Percentiles rank a stretch among this genome's conserved stretches.
Conservation (phyloP, 1,139 yeast genomes). For the Zygosaccharomyces pseudobailii region DNA sequence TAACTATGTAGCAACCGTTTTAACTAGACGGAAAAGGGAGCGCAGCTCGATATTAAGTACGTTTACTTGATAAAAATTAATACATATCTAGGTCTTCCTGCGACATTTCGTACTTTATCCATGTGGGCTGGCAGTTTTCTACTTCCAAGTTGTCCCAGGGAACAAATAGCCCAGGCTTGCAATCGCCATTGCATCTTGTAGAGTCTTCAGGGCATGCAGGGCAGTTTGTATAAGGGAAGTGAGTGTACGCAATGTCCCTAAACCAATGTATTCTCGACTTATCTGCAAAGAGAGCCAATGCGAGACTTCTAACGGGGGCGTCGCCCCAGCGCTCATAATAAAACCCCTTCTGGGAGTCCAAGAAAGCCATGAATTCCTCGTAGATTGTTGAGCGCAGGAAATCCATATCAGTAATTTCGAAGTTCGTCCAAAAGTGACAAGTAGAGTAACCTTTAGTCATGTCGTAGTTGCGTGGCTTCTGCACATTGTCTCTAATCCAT, state of each 20-base stretch:
- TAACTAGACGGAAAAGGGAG: neutral
- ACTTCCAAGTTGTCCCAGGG: slow-evolving; percentile 43
- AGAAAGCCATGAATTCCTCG: slow-evolving; percentile 56
- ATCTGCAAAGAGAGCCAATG: slow-evolving; percentile 68
- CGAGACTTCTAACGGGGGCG: slow-evolving; percentile 90
- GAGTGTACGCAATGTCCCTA: slow-evolving; percentile 77
- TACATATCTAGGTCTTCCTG: slow-evolving; percentile 34
- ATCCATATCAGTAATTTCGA: slow-evolving; percentile 73
- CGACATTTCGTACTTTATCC: slow-evolving; percentile 61
- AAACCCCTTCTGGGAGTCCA: slow-evolving; percentile 70
- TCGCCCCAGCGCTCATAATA: slow-evolving; percentile 95
- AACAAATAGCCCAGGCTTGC: slow-evolving; percentile 46
- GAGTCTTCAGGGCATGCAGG: slow-evolving; percentile 40
- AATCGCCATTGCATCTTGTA: slow-evolving; percentile 37
- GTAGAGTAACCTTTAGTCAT: slow-evolving; percentile 56
- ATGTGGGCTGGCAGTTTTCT: slow-evolving; percentile 70
- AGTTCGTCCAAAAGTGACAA: slow-evolving; percentile 93
- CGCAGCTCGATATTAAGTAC: neutral
- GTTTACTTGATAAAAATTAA: slow-evolving; percentile 5
- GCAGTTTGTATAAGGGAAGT: slow-evolving; percentile 69
- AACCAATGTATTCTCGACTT: slow-evolving; percentile 75
- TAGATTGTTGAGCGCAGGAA: slow-evolving; percentile 70
- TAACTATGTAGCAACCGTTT: neutral
- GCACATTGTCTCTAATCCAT: slow-evolving; percentile 71
- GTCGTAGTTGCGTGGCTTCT: slow-evolving; percentile 24